These are phyloP conservation scores for Xylariaceae sp. DNA, from an alignment of 2,329 filamentous ascomycete genomes.

Conservation along the genomic window DNA sequence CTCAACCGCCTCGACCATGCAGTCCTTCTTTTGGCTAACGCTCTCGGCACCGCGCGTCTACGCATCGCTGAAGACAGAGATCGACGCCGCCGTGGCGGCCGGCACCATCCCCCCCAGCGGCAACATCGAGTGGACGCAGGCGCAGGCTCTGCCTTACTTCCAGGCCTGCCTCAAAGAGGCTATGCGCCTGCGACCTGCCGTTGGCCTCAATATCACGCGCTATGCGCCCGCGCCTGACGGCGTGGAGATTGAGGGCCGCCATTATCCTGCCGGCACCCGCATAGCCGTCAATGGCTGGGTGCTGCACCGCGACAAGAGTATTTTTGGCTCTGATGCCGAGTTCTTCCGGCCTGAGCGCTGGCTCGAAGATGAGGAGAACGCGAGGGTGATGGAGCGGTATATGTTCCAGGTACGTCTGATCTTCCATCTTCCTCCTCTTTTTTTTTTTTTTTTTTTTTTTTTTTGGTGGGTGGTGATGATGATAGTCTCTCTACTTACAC, in stretches of 20 bases:
- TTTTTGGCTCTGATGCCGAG: slow-evolving; percentile 59
- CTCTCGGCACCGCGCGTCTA: slow-evolving; percentile 53
- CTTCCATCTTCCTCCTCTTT: neutral
- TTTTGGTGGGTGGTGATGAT: too few relatives aligned
- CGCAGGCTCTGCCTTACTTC: slow-evolving; percentile 58
- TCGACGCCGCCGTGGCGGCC: slow-evolving; percentile 48
- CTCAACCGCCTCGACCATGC: slow-evolving; percentile 65
- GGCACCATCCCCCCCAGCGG: slow-evolving; percentile 46
- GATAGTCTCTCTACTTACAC: neutral
- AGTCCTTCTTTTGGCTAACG: slow-evolving; percentile 60
- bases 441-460: neutral
- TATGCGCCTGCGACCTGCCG: slow-evolving; percentile 61
- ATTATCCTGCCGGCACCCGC: slow-evolving; percentile 58
- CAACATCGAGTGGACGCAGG: slow-evolving; percentile 55
- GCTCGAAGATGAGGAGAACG: slow-evolving; percentile 53
- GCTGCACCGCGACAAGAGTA: slow-evolving; percentile 52
- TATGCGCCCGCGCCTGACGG: slow-evolving; percentile 55
- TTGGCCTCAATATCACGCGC: slow-evolving; percentile 60
- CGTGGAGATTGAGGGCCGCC: slow-evolving; percentile 55
- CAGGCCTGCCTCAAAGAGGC: slow-evolving; percentile 63
- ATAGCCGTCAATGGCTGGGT: slow-evolving; percentile 62
- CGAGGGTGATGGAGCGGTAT: slow-evolving; percentile 57
- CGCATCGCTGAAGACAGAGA: slow-evolving; percentile 48
- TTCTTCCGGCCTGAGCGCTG: slow-evolving; percentile 61
- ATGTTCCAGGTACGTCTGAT: slow-evolving; percentile 57